phyloP scores from a whole-genome alignment of 495 filamentous ascomycete species.

The Penicillium canariense region DNA sequence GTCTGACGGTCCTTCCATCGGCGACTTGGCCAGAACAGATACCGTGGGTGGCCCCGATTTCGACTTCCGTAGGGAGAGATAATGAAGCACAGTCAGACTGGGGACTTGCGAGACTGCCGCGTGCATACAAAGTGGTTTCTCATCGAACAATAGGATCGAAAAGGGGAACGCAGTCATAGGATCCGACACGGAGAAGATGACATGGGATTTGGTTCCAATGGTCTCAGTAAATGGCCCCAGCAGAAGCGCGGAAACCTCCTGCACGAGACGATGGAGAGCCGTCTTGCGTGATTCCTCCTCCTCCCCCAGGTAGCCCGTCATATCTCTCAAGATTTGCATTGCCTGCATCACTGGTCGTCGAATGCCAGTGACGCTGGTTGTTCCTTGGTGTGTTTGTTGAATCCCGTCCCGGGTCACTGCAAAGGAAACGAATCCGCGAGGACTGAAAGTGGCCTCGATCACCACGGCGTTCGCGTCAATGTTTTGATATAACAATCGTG shows the following conservation, averaged over 20 bases:
- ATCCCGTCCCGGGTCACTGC: slow-evolving; percentile 26
- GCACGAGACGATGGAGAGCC: slow-evolving; percentile 9
- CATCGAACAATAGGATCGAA: slow-evolving; percentile 21
- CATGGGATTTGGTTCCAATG: slow-evolving; percentile 23
- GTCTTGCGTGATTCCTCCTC: slow-evolving; percentile 19
- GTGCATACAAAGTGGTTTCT: slow-evolving; percentile 25
- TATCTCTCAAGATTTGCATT: slow-evolving; percentile 25
- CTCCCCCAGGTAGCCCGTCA: slow-evolving; percentile 17
- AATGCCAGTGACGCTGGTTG: slow-evolving; percentile 7
- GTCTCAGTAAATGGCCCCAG: slow-evolving; percentile 22
- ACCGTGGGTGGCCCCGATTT: slow-evolving; percentile 20
- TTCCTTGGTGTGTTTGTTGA: slow-evolving; percentile 9
- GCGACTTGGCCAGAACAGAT: slow-evolving; percentile 30
- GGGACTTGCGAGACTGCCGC: slow-evolving; percentile 27
- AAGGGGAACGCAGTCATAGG: slow-evolving; percentile 31
- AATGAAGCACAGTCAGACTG: slow-evolving; percentile 27
- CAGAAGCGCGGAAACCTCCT: slow-evolving; percentile 18
- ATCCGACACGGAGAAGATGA: slow-evolving; percentile 29
- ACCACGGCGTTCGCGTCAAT: slow-evolving; percentile 23
- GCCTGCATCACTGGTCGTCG: slow-evolving; percentile 21
- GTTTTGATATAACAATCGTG: slow-evolving; percentile 17
- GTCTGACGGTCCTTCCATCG: neutral
- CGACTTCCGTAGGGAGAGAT: slow-evolving; percentile 23
- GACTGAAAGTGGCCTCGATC: slow-evolving; percentile 23
- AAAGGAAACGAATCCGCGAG: slow-evolving; percentile 20